Base-by-base conservation (phyloP, 164 flowering plant species). In the Stephania yunnanensis region DNA sequence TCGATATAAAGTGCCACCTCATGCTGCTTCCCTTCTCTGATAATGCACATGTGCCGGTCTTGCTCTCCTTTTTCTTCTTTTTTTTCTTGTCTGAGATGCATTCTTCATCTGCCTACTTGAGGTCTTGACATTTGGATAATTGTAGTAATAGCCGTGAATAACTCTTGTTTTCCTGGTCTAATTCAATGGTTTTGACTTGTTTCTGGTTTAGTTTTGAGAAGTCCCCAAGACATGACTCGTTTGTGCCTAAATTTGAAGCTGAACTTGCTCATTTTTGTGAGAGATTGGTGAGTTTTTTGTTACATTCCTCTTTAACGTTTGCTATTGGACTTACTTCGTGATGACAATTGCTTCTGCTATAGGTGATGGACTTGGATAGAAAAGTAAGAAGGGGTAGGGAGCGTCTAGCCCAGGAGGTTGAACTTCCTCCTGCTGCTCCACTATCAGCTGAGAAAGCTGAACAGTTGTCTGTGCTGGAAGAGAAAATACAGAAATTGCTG, bases 321-420 rank as follows among this genome's bases (percentile, higher is more conserved):
- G 17, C 36, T 10, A 17, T 1, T 68, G 64, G 13, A 6, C 6
- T 6, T 12, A 6, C 64, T 15, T 58, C 3, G 55, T 50, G 13
- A 50, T 50, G 55, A 15, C 64, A 15, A 6, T 58, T 58, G 17
- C 6, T 58, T 58, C 64, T 58, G 36, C 75, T 84, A 44, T 83
- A 96, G 99, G 97, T 94, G 22, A 80, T 84, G 84, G 99, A 94
- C 81, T 86, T 96, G 84, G 99, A 96, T 78, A 85, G 97, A 82
- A 90, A 87, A 81, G 97, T 96, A 68, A 90, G 91, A 84, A 92
- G 99, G 69, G 99, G 99, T 46, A 87, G 95, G 55, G 97, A 92
- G 68, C 91, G 98, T 63, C 89, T 96, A 76, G 88, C 90, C 71
- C 97, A 94, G 79, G 99, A 92, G 72, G 87, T 87, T 50, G 97